Conservation (phyloP, 2,329 filamentous ascomycete genomes). For the Hymenoscyphus linearis region DNA sequence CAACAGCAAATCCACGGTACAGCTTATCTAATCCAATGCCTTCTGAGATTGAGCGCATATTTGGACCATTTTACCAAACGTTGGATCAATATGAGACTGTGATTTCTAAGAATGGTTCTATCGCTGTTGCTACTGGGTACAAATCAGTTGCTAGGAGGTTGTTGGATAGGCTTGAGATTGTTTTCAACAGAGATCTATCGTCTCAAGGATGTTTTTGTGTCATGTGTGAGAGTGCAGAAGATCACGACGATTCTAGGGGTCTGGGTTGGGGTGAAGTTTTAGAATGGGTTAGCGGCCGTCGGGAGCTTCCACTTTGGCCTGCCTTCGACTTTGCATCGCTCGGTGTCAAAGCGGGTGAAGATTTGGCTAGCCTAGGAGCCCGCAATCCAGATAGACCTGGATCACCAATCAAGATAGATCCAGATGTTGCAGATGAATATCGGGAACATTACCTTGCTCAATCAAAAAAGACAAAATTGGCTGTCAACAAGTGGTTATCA, state of each 20-base stretch:
- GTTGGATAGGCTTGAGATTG: slow-evolving; percentile 84
- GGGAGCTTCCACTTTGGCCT: slow-evolving; percentile 83
- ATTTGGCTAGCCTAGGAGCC: slow-evolving; percentile 45
- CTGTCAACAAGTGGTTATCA: slow-evolving; percentile 85
- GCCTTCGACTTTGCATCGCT: slow-evolving; percentile 71
- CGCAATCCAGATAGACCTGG: slow-evolving; percentile 57
- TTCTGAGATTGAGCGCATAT: slow-evolving; percentile 66
- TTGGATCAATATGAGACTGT: slow-evolving; percentile 84
- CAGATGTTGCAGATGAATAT: slow-evolving; percentile 91
- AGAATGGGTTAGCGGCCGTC: slow-evolving; percentile 83
- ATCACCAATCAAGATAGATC: slow-evolving; percentile 72
- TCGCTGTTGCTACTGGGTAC: slow-evolving; percentile 93
- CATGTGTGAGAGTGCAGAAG: slow-evolving; percentile 64
- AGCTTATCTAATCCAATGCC: slow-evolving; percentile 21
- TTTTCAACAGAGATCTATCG: slow-evolving; percentile 89
- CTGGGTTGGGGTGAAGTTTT: slow-evolving; percentile 94
- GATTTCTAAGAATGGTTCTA: slow-evolving; percentile 74
- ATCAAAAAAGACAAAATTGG: slow-evolving; percentile 85
- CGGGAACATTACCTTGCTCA: slow-evolving; percentile 88
- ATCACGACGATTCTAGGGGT: slow-evolving; percentile 51
- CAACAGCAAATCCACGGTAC: slow-evolving; percentile 43
- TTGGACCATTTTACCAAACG: slow-evolving; percentile 75
- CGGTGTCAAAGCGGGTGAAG: slow-evolving; percentile 54
- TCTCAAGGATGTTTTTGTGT: slow-evolving; percentile 79
- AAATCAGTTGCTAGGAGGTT: slow-evolving; percentile 86